Evolutionary conservation across 2,329 filamentous ascomycete species (phyloP).

Genomic region (Esteya vermicola): DNA sequence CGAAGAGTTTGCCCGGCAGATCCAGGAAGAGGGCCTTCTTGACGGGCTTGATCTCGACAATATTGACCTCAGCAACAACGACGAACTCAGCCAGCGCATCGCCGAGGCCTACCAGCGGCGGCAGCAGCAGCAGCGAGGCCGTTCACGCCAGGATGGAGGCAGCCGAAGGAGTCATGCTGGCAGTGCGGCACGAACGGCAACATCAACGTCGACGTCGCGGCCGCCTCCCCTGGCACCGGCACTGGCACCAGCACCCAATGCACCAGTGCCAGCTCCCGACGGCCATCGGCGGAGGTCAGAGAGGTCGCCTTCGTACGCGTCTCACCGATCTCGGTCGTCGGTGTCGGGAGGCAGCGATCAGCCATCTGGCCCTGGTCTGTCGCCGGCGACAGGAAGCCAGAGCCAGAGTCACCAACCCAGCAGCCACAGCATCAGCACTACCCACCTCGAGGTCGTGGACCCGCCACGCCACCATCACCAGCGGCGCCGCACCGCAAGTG

Average conservation of each 20-base stretch:
- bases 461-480: constrained; percentile 19
- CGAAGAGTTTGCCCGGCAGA: constrained; percentile 77
- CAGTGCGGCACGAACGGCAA: constrained; percentile 16
- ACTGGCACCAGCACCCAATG: no score
- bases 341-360: no score
- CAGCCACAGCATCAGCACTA: constrained; percentile 31
- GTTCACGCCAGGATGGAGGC: constrained; percentile 32
- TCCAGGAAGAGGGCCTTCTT: constrained; percentile 45
- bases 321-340: no score
- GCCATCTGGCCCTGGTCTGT: no score
- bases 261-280: no score
- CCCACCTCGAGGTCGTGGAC: constrained; percentile 34
- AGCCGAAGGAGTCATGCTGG: constrained; percentile 23
- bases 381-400: constrained; percentile 19
- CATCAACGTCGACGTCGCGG: background rate
- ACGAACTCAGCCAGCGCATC: constrained; percentile 81
- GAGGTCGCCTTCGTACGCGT: no score
- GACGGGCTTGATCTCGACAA: constrained; percentile 84
- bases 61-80: constrained; percentile 69
- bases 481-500: constrained; percentile 38
- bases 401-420: constrained; percentile 26
- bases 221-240: constrained; percentile 14
- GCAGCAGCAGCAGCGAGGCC: constrained; percentile 59
- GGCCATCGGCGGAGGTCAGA: no score
- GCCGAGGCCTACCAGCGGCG: constrained; percentile 74